A percentile compares a stretch with the other conserved stretches of the same genome.
Evolutionary conservation across 805 yeast genomes (phyloP).

Genomic region (Dipodascus geniculatus): DNA sequence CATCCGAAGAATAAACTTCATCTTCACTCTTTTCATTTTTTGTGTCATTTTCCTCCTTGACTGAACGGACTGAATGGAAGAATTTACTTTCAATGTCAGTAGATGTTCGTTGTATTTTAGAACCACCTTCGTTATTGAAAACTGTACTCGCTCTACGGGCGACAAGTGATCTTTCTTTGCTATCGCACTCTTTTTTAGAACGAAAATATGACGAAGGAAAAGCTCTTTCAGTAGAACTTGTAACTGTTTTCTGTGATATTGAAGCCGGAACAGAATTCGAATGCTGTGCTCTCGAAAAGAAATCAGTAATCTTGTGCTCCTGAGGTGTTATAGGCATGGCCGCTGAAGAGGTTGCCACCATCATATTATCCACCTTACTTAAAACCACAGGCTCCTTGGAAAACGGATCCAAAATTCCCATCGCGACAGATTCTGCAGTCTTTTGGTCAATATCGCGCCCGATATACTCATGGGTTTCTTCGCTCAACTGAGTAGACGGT

Average conservation of each 20-base stretch:
- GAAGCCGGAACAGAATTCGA: background rate
- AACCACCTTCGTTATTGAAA: background rate
- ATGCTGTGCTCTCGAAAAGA: background rate
- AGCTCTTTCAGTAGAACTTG: background rate
- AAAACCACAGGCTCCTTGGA: conserved; percentile 31
- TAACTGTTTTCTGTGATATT: background rate
- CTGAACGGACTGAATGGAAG: background rate
- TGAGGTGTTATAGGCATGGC: background rate
- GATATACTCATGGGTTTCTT: conserved; percentile 23
- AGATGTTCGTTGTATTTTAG: background rate
- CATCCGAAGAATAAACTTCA: background rate
- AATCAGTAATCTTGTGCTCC: background rate
- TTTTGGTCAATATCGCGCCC: conserved; percentile 28
- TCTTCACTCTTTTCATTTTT: background rate
- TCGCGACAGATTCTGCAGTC: conserved; percentile 44
- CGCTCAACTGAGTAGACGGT: conserved; percentile 28
- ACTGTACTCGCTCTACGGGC: background rate
- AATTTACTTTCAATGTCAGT: background rate
- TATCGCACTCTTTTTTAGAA: background rate
- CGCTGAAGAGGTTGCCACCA: background rate
- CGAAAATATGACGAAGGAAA: background rate
- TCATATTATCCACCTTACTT: background rate
- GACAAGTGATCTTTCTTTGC: background rate
- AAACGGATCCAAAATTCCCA: conserved; percentile 58
- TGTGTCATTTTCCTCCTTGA: background rate